phyloP scores from a whole-genome alignment of 345 rosid species.

The Lepidium aucheri region DNA sequence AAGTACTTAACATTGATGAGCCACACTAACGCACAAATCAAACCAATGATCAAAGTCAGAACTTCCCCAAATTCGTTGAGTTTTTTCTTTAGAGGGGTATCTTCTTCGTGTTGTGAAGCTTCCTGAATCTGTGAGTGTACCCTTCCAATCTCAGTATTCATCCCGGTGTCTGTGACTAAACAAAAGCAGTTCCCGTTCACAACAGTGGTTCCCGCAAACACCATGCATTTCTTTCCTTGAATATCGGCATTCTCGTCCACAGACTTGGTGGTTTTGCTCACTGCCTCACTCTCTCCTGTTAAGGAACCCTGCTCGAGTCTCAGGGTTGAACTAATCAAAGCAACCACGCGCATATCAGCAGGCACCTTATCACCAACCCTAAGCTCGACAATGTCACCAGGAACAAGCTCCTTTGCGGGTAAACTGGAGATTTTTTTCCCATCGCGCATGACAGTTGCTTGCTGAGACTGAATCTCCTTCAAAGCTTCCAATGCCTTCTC shows the following conservation, averaged over 20 bases:
- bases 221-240: constrained; percentile 85
- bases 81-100: constrained; percentile 91
- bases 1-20: constrained; percentile 89
- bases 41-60: constrained; percentile 73
- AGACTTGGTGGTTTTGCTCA: constrained; percentile 61
- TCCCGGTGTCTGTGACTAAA: constrained; percentile 72
- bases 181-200: constrained; percentile 83
- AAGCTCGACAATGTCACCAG: constrained; percentile 78
- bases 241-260: constrained; percentile 65
- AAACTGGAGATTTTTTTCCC: constrained; percentile 38
- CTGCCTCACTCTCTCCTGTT: constrained; percentile 88
- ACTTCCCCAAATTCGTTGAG: constrained; percentile 81
- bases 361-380: constrained; percentile 84
- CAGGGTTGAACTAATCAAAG: constrained; percentile 64
- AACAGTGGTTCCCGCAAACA: constrained; percentile 82
- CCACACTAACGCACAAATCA: constrained; percentile 83
- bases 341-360: constrained; percentile 72
- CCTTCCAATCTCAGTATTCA: constrained; percentile 83
- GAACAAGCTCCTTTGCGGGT: constrained; percentile 78
- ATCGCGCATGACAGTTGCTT: constrained; percentile 61
- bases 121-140: constrained; percentile 94
- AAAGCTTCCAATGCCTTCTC: constrained; percentile 87
- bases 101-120: constrained; percentile 77
- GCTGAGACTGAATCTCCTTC: constrained; percentile 87
- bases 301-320: constrained; percentile 87